Evolutionary conservation across 768 basidiomycete genomes (phyloP).

Genomic region (Russula abietina): DNA sequence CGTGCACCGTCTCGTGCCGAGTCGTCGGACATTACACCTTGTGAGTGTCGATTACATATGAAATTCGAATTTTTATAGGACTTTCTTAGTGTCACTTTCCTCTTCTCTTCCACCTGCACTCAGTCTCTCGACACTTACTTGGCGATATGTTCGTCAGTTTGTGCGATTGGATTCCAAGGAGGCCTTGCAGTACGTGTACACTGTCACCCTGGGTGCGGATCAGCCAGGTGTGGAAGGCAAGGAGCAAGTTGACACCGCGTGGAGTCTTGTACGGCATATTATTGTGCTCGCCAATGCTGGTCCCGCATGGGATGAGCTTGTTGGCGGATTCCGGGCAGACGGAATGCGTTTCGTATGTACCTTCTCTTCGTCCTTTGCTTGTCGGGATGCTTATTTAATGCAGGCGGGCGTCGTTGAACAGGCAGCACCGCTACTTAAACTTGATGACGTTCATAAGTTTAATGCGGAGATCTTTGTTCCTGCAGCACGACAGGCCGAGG

Average conservation of each 20-base stretch:
- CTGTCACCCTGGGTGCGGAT: slow-evolving; percentile 72
- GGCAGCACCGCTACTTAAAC: slow-evolving; percentile 66
- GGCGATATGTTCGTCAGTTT: slow-evolving; percentile 91
- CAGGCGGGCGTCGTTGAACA: slow-evolving; percentile 88
- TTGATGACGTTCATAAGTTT: slow-evolving; percentile 61
- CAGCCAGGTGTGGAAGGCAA: slow-evolving; percentile 65
- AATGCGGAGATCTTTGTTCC: slow-evolving; percentile 76
- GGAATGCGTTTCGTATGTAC: slow-evolving; percentile 79
- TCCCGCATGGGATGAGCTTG: slow-evolving; percentile 85
- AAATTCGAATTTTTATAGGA: neutral
- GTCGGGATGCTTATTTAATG: neutral
- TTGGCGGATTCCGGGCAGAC: slow-evolving; percentile 88
- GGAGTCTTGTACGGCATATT: slow-evolving; percentile 73
- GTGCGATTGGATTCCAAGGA: slow-evolving; percentile 90
- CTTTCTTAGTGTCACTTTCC: slow-evolving; percentile 56
- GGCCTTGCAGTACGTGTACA: slow-evolving; percentile 92
- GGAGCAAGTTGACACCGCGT: slow-evolving; percentile 76
- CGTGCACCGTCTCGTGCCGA: slow-evolving; percentile 77
- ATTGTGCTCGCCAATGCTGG: slow-evolving; percentile 74
- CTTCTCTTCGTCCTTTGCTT: neutral
- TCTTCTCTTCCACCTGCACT: slow-evolving; percentile 65
- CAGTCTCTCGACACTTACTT: slow-evolving; percentile 77
- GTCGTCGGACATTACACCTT: slow-evolving; percentile 74
- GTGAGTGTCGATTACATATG: slow-evolving; percentile 38
- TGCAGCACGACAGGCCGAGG: slow-evolving; percentile 75